These are phyloP conservation scores for Penicillium tannophilum DNA, from an alignment of 495 filamentous ascomycete genomes.

Conservation along the genomic window DNA sequence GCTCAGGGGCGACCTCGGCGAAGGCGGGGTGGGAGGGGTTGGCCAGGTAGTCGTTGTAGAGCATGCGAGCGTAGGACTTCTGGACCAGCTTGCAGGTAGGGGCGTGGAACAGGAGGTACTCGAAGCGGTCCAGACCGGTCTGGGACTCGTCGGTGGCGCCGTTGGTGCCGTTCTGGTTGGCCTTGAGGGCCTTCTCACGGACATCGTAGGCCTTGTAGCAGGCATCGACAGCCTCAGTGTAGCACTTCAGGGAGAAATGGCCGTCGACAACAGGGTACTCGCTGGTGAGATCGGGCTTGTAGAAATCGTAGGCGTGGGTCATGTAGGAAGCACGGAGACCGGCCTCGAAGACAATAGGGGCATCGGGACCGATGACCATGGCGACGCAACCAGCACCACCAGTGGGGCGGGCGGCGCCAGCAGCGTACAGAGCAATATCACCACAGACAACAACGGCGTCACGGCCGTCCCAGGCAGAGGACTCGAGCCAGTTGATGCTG, in stretches of 20 bases:
- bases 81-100: constrained; percentile 97
- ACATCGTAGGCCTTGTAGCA: constrained; percentile 95
- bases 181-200: constrained; percentile 74
- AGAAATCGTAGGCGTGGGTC: constrained; percentile 97
- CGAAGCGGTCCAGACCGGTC: constrained; percentile 86
- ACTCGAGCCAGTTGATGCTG: constrained; percentile 96
- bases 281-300: constrained; percentile 97
- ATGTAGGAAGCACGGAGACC: constrained; percentile 92
- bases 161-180: constrained; percentile 63
- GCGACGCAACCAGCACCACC: constrained; percentile 95
- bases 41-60: constrained; percentile 94
- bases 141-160: constrained; percentile 56
- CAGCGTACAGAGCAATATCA: constrained; percentile 97
- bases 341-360: constrained; percentile 87
- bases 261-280: constrained; percentile 98
- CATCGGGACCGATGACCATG: constrained; percentile 91
- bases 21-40: constrained; percentile 78
- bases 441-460: constrained; percentile 92
- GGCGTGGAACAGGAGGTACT: constrained; percentile 93
- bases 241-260: constrained; percentile 93
- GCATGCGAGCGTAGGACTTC: constrained; percentile 91
- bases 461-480: constrained; percentile 95
- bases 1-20: constrained; percentile 80
- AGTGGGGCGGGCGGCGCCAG: constrained; percentile 92
- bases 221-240: constrained; percentile 90